Percentiles rank a stretch among this genome's conserved stretches.
Conservation (phyloP, 257 asterid genomes). For the Nicotiana sylvestris region DNA sequence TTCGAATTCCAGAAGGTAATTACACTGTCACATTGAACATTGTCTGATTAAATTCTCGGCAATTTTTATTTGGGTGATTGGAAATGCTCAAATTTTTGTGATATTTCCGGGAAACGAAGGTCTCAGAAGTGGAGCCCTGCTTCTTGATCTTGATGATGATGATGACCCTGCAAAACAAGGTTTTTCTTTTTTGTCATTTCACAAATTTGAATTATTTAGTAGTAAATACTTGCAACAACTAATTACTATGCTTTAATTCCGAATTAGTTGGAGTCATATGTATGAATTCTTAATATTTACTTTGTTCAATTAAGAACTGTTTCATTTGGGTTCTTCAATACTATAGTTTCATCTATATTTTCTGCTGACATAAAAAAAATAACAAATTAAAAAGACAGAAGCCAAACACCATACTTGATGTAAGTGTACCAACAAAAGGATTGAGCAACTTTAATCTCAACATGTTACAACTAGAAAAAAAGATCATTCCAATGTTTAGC, state of each 20-base stretch:
- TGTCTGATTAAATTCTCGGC: too few species aligned
- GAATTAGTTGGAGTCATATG: neutral
- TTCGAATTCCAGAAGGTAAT: constrained; percentile 71
- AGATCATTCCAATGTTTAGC: constrained; percentile 3
- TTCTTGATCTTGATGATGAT: constrained; percentile 42
- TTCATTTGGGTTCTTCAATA: too few species aligned
- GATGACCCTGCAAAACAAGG: neutral
- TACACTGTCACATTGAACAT: neutral
- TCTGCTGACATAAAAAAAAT: too few species aligned
- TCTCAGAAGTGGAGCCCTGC: constrained; percentile 41
- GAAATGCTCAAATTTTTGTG: neutral
- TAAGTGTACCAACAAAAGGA: too few species aligned
- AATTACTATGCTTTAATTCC: neutral
- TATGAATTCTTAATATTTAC: too few species aligned
- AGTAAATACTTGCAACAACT: neutral
- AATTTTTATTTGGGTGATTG: neutral
- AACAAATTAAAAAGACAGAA: too few species aligned
- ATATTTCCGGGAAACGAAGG: constrained; percentile 51
- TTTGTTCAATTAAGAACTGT: too few species aligned
- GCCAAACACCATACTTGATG: too few species aligned
- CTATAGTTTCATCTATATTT: too few species aligned
- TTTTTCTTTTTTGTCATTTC: neutral
- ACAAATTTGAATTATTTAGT: neutral
- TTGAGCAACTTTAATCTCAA: too few species aligned
- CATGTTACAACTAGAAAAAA: too few species aligned